Evolutionary conservation across 495 filamentous ascomycete species (phyloP), one percentile per base, ranked within the genome.

Genomic region (Cenococcum geophilum): DNA sequence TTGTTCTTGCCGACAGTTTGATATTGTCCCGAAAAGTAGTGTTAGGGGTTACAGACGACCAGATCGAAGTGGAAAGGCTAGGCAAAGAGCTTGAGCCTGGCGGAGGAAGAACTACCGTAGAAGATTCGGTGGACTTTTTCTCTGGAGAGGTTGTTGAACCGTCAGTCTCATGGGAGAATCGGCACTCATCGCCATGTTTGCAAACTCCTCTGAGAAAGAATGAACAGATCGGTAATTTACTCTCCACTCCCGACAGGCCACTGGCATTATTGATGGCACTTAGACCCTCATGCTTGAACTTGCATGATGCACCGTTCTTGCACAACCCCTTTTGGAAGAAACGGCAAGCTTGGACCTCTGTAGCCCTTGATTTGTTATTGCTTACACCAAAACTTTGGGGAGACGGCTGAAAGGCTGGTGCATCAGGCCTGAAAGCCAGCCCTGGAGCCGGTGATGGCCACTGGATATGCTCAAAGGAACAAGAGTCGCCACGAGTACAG

Each of bases 1-100:
- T 59, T 25, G 8, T 55, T 35, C 61, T 63, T 47, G 60, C n/a
- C 11, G 40, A 45, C 40, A 45, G 12, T 18, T 45, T 45, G 12
- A 14, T 10, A 14, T 10, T 18, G 18, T 4, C 40, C 40, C 4
- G 40, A 18, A 45, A 10, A 45, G 14, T 18, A 45, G 12, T 4
- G 4, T 45, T 45, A 4, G 12, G 40, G 11, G 40, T 16, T 45
- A 18, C 18, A 14, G 40, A 18, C 18, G 40, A 45, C 40, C 40
- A 45, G 40, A 45, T 45, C 40, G 40, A 45, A 45, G 12, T 45
- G 3, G 18, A 16, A 14, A 45, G 40, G 18, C 40, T 45, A 16
- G 40, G 2, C 1, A 10, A 4, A 45, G 40, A 10, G 18, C 12
- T 4, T 45, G 11, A 45, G 4, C 18, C 40, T 14, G 27, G 6